Conservation (phyloP, 805 yeast species). For the Lipomyces yamadae region DNA sequence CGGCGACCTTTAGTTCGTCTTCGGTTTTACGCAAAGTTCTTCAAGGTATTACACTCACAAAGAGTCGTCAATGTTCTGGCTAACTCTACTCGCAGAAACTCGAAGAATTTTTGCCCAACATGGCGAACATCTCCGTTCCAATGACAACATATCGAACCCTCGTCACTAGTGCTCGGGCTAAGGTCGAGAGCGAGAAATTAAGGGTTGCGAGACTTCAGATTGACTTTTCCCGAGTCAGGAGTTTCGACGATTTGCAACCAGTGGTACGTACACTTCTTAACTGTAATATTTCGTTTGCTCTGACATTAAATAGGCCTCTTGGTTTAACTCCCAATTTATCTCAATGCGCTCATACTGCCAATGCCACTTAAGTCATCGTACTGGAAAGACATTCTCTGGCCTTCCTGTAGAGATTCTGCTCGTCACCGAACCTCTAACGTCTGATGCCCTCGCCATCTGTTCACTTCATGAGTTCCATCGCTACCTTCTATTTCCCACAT, state of each 20-base stretch:
- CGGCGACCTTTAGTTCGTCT: constrained; percentile 41
- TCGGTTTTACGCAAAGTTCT: constrained; percentile 38
- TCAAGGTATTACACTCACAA: constrained; percentile 30
- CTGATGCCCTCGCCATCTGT: constrained; percentile 35
- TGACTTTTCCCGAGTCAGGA: constrained; percentile 33
- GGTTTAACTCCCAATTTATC: constrained; percentile 24
- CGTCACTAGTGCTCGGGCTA: constrained; percentile 35
- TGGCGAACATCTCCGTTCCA: constrained; percentile 24
- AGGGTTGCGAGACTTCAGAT: constrained; percentile 30
- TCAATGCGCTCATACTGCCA: constrained; percentile 35
- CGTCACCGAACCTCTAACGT: constrained; percentile 26
- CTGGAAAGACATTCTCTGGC: constrained; percentile 33
- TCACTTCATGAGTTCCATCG: constrained; percentile 35
- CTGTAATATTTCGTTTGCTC: neutral
- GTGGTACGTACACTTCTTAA: constrained; percentile 25
- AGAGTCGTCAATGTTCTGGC: neutral
- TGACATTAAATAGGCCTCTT: constrained; percentile 21
- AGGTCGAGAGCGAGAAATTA: constrained; percentile 34
- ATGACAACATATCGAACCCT: constrained; percentile 33
- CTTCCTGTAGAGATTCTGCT: constrained; percentile 35
- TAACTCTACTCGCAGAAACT: constrained; percentile 27
- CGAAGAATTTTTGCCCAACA: constrained; percentile 36
- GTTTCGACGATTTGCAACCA: constrained; percentile 34
- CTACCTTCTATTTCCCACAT: constrained; percentile 33
- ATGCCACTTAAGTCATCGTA: constrained; percentile 31